phyloP scores from a whole-genome alignment of 371 early-diverging fungal genomes.

The Zancudomyces culisetae region DNA sequence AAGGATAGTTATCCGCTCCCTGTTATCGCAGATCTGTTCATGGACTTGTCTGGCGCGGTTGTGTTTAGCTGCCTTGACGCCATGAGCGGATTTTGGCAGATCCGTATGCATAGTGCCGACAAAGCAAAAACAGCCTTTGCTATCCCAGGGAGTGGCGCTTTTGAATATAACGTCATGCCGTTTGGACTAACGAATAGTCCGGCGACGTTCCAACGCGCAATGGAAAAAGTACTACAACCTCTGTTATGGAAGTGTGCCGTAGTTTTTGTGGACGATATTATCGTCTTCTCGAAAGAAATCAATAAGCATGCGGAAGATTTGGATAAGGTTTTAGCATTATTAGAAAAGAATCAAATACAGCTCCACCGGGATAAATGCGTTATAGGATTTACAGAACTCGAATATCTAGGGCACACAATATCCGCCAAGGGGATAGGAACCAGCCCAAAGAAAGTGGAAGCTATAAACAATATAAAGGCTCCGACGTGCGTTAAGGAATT shows the following conservation, averaged over 20 bases:
- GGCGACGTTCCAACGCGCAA: slow-evolving; percentile 21
- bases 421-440: slow-evolving; percentile 2
- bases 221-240: slow-evolving; percentile 20
- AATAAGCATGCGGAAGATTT: slow-evolving; percentile 28
- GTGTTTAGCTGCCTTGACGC: not conserved
- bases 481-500: slow-evolving; percentile 15
- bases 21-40: not conserved
- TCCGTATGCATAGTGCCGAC: slow-evolving; percentile 11
- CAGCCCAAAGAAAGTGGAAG: slow-evolving; percentile 7
- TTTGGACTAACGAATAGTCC: slow-evolving; percentile 28
- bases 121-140: slow-evolving; percentile 30
- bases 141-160: slow-evolving; percentile 19
- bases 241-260: slow-evolving; percentile 19
- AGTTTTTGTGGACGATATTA: slow-evolving; percentile 35
- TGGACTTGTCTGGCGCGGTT: not conserved
- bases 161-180: slow-evolving; percentile 28
- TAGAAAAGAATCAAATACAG: slow-evolving; percentile 5
- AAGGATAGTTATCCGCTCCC: not conserved
- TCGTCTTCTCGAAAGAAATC: slow-evolving; percentile 27
- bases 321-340: slow-evolving; percentile 12
- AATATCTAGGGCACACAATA: slow-evolving; percentile 1
- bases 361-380: slow-evolving; percentile 31
- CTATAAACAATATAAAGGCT: slow-evolving; percentile 5
- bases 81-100: slow-evolving; percentile 16
- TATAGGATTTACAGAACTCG: slow-evolving; percentile 8